A percentile compares a stretch with the other conserved stretches of the same genome.
Evolutionary conservation across 2,329 filamentous ascomycete species (phyloP).

Genomic region (Neopestalotiopsis sp.): DNA sequence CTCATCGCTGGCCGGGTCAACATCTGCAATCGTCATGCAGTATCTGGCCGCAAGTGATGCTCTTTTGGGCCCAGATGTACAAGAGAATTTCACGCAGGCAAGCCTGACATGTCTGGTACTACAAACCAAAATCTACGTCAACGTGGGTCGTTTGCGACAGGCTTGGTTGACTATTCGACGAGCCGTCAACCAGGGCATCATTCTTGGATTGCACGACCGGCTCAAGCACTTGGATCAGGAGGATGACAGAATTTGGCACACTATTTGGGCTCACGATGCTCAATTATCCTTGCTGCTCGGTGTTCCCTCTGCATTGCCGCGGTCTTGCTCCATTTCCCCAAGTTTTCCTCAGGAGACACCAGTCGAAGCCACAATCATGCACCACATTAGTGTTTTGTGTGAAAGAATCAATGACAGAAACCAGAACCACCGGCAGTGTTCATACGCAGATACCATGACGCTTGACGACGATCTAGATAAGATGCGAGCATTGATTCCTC

Average conservation of each 20-base stretch:
- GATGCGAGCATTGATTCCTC: background rate
- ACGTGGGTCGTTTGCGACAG: conserved; percentile 13
- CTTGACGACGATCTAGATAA: conserved; percentile 8
- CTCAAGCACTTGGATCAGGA: background rate
- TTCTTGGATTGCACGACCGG: conserved; percentile 4
- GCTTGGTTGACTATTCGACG: conserved; percentile 9
- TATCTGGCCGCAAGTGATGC: background rate
- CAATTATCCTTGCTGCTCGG: conserved; percentile 15
- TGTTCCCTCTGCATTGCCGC: background rate
- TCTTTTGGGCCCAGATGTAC: background rate
- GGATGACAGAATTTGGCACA: background rate
- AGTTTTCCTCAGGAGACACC: background rate
- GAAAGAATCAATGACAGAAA: conserved; percentile 8
- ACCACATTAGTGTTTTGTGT: conserved; percentile 8
- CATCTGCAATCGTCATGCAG: background rate
- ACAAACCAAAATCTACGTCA: conserved; percentile 15
- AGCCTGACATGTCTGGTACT: conserved; percentile 3
- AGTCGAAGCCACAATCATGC: conserved; percentile 8
- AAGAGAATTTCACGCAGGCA: background rate
- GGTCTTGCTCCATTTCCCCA: too few species aligned
- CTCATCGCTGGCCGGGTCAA: background rate
- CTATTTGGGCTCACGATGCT: conserved; percentile 4
- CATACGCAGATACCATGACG: conserved; percentile 1
- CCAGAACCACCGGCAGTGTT: background rate
- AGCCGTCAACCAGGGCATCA: conserved; percentile 1